Percentiles rank a stretch among this genome's conserved stretches.
Evolutionary conservation across 345 rosid species (phyloP).

Genomic region (Rubroshorea leprosula): DNA sequence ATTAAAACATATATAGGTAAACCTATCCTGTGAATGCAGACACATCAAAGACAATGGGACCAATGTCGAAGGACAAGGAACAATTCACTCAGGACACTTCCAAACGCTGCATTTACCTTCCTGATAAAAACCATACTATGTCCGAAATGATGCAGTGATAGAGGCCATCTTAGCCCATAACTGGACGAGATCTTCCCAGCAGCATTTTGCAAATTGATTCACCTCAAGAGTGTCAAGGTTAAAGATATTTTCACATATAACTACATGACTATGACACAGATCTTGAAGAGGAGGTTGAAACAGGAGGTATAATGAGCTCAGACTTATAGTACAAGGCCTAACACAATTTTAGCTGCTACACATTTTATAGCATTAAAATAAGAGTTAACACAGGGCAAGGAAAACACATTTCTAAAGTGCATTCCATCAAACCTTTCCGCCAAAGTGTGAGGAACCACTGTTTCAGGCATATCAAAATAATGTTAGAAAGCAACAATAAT

Average conservation of each 20-base stretch:
- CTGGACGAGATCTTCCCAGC: constrained; percentile 89
- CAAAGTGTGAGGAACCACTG: constrained; percentile 60
- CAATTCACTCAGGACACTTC: constrained; percentile 80
- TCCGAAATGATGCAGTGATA: constrained; percentile 76
- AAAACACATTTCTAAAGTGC: constrained; percentile 35
- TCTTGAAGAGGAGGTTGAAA: constrained; percentile 25
- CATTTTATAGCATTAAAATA: constrained; percentile 23
- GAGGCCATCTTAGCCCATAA: constrained; percentile 89
- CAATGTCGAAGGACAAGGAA: constrained; percentile 51
- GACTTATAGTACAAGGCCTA: constrained; percentile 24
- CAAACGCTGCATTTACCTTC: constrained; percentile 96
- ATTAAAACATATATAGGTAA: constrained; percentile 17
- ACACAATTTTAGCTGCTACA: constrained; percentile 31
- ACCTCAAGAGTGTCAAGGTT: constrained; percentile 59
- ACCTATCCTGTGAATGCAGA: constrained; percentile 21
- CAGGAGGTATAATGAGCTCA: constrained; percentile 21
- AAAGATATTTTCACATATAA: constrained; percentile 35
- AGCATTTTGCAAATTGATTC: constrained; percentile 85
- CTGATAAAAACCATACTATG: constrained; percentile 69
- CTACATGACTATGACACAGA: constrained; percentile 34
- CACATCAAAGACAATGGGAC: constrained; percentile 32
- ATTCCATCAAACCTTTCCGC: constrained; percentile 63
- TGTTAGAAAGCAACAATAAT: constrained; percentile 52
- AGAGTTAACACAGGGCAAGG: constrained; percentile 27
- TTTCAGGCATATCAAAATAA: constrained; percentile 60